Base-by-base conservation (phyloP, 768 basidiomycete genomes). In the Phaffia tasmanica region DNA sequence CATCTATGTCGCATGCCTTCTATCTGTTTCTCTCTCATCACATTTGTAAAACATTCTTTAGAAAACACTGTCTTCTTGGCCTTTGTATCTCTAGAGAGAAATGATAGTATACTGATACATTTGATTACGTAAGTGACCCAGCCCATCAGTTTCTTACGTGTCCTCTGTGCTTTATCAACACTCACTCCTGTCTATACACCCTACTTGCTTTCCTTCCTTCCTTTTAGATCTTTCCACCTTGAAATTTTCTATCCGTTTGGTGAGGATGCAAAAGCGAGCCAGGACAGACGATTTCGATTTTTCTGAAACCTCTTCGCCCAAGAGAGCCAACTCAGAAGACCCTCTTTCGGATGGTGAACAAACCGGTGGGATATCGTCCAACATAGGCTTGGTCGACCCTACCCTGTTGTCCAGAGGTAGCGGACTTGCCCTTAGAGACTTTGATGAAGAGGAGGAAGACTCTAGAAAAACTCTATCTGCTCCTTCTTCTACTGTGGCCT, bases 261-360 rank as follows among this genome's bases (percentile, higher is more conserved):
- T 42, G 35, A 42, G n/a, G 55, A 64, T 64, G 63, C 63, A 64
- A 51, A 64, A 64, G 54, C 35, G 63, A 57, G 63, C 63, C 0
- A 32, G 63, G 8, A 42, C 35, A 42, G 35, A 42, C 35, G 29
- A 51, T 18, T 56, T 56, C 8, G 55, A 51, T 32, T 62, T 49
- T 48, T 55, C 51, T 7, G 66, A 67, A n/a, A 50, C 59, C 23
- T 67, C 66, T 15, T 67, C 66, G 8, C 67, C 67, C 30, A 69
- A 69, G n/a, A 32, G 67, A 8, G 67, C 67, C 32, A 56, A 46
- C 11, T 64, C 62, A 18, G 67, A 68, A 29, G 67, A 68, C 47
- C 19, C 25, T 18, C 60, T 54, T 46, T 67, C 66, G 2, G 53
- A 56, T 16, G 49, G 27, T 29, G 53, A 42, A 67, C 57, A 62